phyloP scores from a whole-genome alignment of 176 grass and related monocot species.

The Aegilops speltoides region DNA sequence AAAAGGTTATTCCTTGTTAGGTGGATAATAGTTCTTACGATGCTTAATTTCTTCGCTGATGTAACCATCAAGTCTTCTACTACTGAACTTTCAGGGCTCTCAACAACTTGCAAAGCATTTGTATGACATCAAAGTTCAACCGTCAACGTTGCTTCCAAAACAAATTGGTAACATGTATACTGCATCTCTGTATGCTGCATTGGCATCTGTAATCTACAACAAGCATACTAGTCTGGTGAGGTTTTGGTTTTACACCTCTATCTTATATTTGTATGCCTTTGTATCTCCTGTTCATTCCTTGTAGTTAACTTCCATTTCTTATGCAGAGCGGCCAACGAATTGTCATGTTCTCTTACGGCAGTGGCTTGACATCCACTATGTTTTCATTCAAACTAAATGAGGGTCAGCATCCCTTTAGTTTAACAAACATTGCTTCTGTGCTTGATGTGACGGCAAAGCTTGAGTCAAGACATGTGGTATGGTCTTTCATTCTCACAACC shows the following conservation, averaged over 20 bases:
- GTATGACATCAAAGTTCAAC: slow-evolving; percentile 82
- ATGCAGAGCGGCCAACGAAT: slow-evolving; percentile 70
- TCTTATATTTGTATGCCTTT: background rate
- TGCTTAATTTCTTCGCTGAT: slow-evolving; percentile 34
- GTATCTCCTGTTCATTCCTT: background rate
- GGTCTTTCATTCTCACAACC: slow-evolving; percentile 3
- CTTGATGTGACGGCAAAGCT: slow-evolving; percentile 79
- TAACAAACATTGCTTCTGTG: slow-evolving; percentile 73
- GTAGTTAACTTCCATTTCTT: slow-evolving; percentile 15
- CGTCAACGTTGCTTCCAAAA: slow-evolving; percentile 72
- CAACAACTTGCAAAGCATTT: slow-evolving; percentile 90
- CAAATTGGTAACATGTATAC: slow-evolving; percentile 92
- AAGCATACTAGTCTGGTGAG: slow-evolving; percentile 66
- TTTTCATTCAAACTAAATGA: slow-evolving; percentile 83
- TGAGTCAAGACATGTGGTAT: slow-evolving; percentile 78
- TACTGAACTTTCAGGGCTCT: slow-evolving; percentile 58
- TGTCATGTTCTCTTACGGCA: slow-evolving; percentile 99
- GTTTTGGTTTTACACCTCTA: slow-evolving; percentile 13
- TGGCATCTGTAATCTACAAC: slow-evolving; percentile 70
- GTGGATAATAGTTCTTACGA: slow-evolving; percentile 18
- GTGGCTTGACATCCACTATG: slow-evolving; percentile 76
- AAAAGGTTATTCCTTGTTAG: slow-evolving; percentile 49
- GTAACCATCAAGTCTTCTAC: background rate
- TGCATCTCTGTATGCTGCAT: slow-evolving; percentile 76
- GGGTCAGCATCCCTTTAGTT: slow-evolving; percentile 69